phyloP scores from a whole-genome alignment of 257 asterid species.

The Solanum clarkiae region DNA sequence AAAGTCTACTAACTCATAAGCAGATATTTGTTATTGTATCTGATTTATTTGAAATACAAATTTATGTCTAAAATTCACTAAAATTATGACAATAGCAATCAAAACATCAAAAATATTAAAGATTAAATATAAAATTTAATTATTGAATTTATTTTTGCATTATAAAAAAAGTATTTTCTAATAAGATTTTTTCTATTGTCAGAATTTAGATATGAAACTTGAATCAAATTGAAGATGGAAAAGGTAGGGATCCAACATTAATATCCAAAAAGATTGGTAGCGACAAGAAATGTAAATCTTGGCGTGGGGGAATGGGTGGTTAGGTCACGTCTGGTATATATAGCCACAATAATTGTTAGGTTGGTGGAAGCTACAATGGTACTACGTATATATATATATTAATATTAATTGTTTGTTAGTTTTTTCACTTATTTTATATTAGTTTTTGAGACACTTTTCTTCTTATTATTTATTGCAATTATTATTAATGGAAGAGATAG shows the following conservation, averaged over 20 bases:
- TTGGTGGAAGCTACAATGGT: constrained; percentile 37
- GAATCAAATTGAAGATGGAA: not conserved
- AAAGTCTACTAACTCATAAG: not conserved
- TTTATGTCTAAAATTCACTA: not conserved
- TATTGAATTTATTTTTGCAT: not conserved
- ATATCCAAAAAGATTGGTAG: not conserved
- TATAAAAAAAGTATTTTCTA: not conserved
- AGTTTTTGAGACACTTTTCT: not conserved
- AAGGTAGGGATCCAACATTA: not conserved
- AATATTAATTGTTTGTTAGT: constrained; percentile 8
- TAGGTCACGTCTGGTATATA: constrained; percentile 22
- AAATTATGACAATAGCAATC: not conserved
- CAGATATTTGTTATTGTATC: not conserved
- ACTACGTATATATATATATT: not conserved
- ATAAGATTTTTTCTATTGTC: not conserved
- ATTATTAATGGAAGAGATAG: constrained; percentile 24
- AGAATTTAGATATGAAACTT: not conserved
- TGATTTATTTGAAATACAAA: not conserved
- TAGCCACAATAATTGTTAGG: constrained; percentile 26
- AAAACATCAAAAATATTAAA: not conserved
- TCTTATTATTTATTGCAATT: not conserved
- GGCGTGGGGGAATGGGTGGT: constrained; percentile 24
- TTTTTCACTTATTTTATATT: constrained; percentile 25
- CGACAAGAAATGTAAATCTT: not conserved
- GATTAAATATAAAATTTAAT: not conserved